Percentiles rank a stretch among this genome's conserved stretches.
These are phyloP conservation scores for Penicillium daleae DNA, from an alignment of 495 filamentous ascomycete species.

Conservation along the genomic window DNA sequence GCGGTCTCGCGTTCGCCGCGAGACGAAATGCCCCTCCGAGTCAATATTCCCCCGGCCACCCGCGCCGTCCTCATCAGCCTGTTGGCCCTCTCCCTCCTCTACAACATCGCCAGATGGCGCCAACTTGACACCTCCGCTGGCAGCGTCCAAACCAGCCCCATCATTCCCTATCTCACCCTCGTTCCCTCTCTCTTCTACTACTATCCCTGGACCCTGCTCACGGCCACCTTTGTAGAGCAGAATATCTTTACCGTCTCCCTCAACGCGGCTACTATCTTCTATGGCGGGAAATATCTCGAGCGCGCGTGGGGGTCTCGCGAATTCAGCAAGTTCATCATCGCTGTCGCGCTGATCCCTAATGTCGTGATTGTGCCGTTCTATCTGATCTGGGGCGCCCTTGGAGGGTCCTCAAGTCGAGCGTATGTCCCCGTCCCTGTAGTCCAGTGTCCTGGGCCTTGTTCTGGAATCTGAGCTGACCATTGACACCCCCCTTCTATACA, in stretches of 20 bases:
- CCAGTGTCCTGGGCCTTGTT: neutral
- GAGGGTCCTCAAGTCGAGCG: conserved; percentile 68
- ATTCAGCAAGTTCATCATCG: conserved; percentile 86
- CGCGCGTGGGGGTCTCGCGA: conserved; percentile 94
- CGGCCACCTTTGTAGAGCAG: conserved; percentile 87
- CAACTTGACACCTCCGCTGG: conserved; percentile 65
- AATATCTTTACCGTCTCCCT: conserved; percentile 87
- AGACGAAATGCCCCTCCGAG: conserved; percentile 72
- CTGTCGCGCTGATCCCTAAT: conserved; percentile 81
- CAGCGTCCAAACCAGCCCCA: conserved; percentile 50
- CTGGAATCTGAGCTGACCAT: conserved; percentile 24
- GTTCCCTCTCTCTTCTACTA: conserved; percentile 80
- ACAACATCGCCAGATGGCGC: conserved; percentile 63
- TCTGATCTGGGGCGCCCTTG: conserved; percentile 70
- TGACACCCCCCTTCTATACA: conserved; percentile 17
- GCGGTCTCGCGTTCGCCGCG: conserved; percentile 39
- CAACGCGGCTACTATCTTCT: conserved; percentile 80
- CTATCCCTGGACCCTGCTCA: conserved; percentile 92
- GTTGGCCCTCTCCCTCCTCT: conserved; percentile 76
- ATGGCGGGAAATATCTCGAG: conserved; percentile 94
- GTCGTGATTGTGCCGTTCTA: conserved; percentile 71
- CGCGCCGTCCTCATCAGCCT: conserved; percentile 76
- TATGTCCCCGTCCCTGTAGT: conserved; percentile 48
- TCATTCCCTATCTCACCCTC: conserved; percentile 83
- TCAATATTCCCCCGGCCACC: conserved; percentile 92